These are phyloP conservation scores for Penicillium verrucosum DNA, from an alignment of 2,329 filamentous ascomycete genomes.

Conservation along the genomic window DNA sequence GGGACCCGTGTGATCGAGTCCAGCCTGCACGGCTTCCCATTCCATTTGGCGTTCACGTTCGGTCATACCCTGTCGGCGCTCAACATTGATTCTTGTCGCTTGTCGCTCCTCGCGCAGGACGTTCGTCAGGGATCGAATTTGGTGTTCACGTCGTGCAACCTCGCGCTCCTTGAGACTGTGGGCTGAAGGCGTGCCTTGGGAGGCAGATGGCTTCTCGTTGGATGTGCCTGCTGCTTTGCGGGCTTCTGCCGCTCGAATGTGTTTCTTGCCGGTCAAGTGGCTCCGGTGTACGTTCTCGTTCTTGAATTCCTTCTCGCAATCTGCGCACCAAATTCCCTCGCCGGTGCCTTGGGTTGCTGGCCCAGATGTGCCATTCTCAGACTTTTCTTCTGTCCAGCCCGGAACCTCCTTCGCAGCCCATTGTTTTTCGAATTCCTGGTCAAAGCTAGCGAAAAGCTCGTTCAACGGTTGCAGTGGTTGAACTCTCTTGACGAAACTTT, in stretches of 20 bases:
- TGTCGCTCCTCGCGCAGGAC: conserved; percentile 83
- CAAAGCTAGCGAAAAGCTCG: conserved; percentile 70
- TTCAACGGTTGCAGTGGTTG: conserved; percentile 82
- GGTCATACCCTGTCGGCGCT: conserved; percentile 96
- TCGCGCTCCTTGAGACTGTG: conserved; percentile 76
- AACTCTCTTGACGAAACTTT: conserved; percentile 80
- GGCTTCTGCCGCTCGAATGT: conserved; percentile 75
- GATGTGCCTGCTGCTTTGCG: conserved; percentile 49
- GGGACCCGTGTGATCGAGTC: conserved; percentile 44
- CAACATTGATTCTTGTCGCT: conserved; percentile 90
- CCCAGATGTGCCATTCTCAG: conserved; percentile 39
- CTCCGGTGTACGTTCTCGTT: conserved; percentile 92
- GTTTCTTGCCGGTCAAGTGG: conserved; percentile 87
- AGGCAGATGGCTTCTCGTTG: conserved; percentile 28
- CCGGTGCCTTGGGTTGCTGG: conserved; percentile 54
- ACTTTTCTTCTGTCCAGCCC: conserved; percentile 67
- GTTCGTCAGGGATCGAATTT: conserved; percentile 73
- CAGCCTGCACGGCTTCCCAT: conserved; percentile 76
- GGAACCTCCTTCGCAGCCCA: conserved; percentile 78
- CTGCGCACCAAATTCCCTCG: conserved; percentile 80
- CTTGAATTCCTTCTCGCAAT: conserved; percentile 92
- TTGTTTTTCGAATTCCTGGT: conserved; percentile 75
- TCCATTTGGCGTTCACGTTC: conserved; percentile 93
- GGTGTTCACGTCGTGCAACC: conserved; percentile 82
- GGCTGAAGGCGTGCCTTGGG: conserved; percentile 22